A percentile compares a stretch with the other conserved stretches of the same genome.
These are phyloP conservation scores for Syzygium grande DNA, from an alignment of 345 rosid species.

Conservation along the genomic window DNA sequence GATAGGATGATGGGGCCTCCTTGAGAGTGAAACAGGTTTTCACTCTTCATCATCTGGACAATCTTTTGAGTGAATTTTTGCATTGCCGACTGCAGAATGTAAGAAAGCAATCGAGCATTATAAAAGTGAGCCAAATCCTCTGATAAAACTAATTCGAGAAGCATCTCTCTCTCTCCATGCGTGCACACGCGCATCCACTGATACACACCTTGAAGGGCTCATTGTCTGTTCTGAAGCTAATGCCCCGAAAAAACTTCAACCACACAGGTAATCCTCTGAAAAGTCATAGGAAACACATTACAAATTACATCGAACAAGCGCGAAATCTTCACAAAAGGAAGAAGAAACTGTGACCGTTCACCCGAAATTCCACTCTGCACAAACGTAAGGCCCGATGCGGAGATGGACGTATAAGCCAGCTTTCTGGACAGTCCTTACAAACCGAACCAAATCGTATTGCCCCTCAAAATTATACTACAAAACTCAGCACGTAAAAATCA, in stretches of 20 bases:
- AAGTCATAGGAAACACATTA: neutral
- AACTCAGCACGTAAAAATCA: neutral
- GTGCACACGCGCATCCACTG: neutral
- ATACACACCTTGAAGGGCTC: conserved; percentile 66
- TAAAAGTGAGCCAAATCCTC: neutral
- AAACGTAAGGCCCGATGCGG: conserved; percentile 69
- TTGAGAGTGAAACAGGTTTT: conserved; percentile 25
- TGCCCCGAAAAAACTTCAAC: conserved; percentile 78
- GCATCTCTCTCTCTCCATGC: neutral
- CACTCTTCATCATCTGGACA: conserved; percentile 28
- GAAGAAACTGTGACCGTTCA: conserved; percentile 2
- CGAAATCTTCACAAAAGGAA: neutral
- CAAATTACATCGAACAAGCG: neutral
- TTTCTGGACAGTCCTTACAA: conserved; percentile 44
- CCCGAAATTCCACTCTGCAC: conserved; percentile 85
- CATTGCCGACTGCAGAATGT: conserved; percentile 22
- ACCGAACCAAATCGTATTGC: conserved; percentile 44
- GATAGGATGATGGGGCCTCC: conserved; percentile 45
- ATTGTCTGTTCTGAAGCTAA: conserved; percentile 84
- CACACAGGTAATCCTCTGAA: conserved; percentile 75
- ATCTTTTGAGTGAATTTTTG: conserved; percentile 28
- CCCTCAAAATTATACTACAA: conserved; percentile 54
- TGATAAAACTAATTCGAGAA: neutral
- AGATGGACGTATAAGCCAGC: conserved; percentile 54
- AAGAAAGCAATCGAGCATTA: neutral